These are phyloP conservation scores for Lasiodiplodia sp. DNA, from an alignment of 2,329 filamentous ascomycete genomes.

Conservation along the genomic window DNA sequence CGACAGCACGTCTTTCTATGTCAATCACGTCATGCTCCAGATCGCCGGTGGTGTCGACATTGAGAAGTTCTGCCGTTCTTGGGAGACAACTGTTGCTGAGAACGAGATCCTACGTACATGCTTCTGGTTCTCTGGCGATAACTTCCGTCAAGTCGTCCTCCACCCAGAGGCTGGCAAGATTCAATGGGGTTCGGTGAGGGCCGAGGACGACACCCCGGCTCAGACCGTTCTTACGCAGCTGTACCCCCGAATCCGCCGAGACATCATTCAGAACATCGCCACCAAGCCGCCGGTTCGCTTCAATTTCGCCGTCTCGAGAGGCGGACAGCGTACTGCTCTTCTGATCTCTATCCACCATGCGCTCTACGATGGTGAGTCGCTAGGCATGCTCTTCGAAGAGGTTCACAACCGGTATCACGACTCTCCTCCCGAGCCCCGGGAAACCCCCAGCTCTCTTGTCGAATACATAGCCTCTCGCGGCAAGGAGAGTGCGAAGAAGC, in stretches of 20 bases:
- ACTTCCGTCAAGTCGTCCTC: conserved; percentile 43
- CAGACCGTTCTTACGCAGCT: conserved; percentile 34
- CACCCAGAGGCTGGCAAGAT: conserved; percentile 30
- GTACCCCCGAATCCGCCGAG: conserved; percentile 20
- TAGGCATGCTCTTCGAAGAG: conserved; percentile 45
- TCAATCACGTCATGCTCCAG: conserved; percentile 49
- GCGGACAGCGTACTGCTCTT: conserved; percentile 36
- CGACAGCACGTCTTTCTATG: conserved; percentile 43
- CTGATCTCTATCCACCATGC: conserved; percentile 48
- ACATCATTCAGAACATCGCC: conserved; percentile 32
- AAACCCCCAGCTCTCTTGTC: conserved; percentile 37
- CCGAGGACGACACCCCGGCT: conserved; percentile 21
- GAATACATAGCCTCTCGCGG: conserved; percentile 40
- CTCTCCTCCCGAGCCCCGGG: conserved; percentile 32
- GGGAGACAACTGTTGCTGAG: conserved; percentile 54
- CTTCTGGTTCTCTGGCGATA: conserved; percentile 61
- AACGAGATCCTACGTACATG: conserved; percentile 59
- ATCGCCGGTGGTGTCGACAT: conserved; percentile 51
- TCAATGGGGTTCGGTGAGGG: conserved; percentile 36
- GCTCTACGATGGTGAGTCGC: conserved; percentile 47
- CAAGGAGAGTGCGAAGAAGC: conserved; percentile 35
- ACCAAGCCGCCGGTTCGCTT: conserved; percentile 41
- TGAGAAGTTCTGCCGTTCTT: conserved; percentile 53
- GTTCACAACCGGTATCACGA: conserved; percentile 39
- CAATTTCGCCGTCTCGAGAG: conserved; percentile 33